These are phyloP conservation scores for Colletotrichum plurivorum DNA, from an alignment of 2,329 filamentous ascomycete genomes.

Conservation along the genomic window DNA sequence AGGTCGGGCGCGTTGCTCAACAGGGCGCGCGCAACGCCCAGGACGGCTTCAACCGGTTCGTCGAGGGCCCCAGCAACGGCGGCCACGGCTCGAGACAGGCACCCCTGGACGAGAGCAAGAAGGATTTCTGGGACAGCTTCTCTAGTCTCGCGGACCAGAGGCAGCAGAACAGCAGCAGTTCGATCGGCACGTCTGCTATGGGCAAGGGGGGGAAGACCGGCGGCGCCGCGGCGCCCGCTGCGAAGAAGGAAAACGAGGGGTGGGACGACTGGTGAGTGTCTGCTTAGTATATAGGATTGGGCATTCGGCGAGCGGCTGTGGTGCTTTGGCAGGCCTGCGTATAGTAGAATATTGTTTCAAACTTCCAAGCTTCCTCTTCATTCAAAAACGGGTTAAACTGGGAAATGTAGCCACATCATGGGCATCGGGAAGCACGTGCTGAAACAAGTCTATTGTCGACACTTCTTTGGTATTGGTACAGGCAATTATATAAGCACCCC, in stretches of 20 bases:
- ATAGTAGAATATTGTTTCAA: conserved; percentile 24
- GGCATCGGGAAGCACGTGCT: neutral
- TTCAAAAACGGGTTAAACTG: too few species aligned
- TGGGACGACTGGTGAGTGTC: conserved; percentile 75
- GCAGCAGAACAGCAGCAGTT: conserved; percentile 58
- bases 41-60: conserved; percentile 86
- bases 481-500: conserved; percentile 7
- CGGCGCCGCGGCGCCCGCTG: conserved; percentile 48
- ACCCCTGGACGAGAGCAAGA: conserved; percentile 74
- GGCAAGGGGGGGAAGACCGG: conserved; percentile 62
- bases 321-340: conserved; percentile 34
- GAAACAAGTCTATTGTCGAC: conserved; percentile 31
- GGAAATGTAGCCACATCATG: neutral
- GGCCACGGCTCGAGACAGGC: conserved; percentile 51
- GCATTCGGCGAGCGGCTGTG: conserved; percentile 38
- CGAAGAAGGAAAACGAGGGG: conserved; percentile 68
- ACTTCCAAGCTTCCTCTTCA: too few species aligned
- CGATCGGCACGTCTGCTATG: conserved; percentile 73
- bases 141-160: conserved; percentile 75
- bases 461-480: conserved; percentile 30
- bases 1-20: conserved; percentile 76
- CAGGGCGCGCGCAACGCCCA: conserved; percentile 81
- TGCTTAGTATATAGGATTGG: conserved; percentile 14
- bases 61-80: conserved; percentile 76
- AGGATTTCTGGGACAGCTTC: conserved; percentile 95